Conservation (phyloP, 495 filamentous ascomycete species). For the Lineolata rhizophorae region DNA sequence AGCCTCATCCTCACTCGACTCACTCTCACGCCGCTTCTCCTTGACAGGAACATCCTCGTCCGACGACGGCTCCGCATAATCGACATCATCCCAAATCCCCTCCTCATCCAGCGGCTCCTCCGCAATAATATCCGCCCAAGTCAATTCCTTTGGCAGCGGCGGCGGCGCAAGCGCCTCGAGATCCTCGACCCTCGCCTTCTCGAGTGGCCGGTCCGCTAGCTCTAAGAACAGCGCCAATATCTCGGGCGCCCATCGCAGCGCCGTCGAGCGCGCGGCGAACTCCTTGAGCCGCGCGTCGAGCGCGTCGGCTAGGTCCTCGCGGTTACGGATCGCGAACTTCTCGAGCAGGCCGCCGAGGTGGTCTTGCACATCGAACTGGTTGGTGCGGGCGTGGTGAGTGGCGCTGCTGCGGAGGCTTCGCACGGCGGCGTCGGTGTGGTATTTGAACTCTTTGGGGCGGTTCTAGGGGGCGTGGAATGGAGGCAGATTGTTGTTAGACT, state of each 20-base stretch:
- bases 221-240: constrained; percentile 56
- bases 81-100: constrained; percentile 56
- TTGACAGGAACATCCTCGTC: constrained; percentile 12
- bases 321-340: constrained; percentile 59
- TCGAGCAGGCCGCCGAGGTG: constrained; percentile 66
- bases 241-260: constrained; percentile 55
- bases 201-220: constrained; percentile 60
- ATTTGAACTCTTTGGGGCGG: too few species aligned
- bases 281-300: constrained; percentile 39
- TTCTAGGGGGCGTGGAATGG: too few species aligned
- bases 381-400: constrained; percentile 45
- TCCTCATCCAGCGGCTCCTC: constrained; percentile 52
- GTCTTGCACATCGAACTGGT: constrained; percentile 67
- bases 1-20: too few species aligned
- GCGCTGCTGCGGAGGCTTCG: constrained; percentile 33
- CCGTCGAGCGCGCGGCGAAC: constrained; percentile 23
- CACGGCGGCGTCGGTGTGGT: constrained; percentile 25
- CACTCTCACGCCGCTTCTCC: constrained; percentile 6
- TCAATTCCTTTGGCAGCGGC: constrained; percentile 26
- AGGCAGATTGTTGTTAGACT: constrained; percentile 17
- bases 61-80: constrained; percentile 42
- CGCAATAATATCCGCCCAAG: constrained; percentile 53
- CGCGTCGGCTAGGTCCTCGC: constrained; percentile 63
- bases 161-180: constrained; percentile 30
- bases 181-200: constrained; percentile 39